These are phyloP conservation scores for Lepraria neglecta DNA, from an alignment of 495 filamentous ascomycete genomes.

Conservation along the genomic window DNA sequence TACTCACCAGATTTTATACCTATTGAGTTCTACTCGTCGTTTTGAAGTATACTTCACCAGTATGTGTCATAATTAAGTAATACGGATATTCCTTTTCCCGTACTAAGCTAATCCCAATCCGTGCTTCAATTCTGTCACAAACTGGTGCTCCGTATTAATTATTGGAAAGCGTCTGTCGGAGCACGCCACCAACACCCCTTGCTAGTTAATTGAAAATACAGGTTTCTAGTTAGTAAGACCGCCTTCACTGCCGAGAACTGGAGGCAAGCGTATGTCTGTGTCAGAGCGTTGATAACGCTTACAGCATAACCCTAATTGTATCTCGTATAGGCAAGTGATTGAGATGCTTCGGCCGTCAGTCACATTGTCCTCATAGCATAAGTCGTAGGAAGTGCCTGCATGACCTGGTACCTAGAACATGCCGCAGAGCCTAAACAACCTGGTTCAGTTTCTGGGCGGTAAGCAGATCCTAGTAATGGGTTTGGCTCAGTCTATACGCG, in stretches of 20 bases:
- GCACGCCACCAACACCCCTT: neutral
- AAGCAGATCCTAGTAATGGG: conserved; percentile 5
- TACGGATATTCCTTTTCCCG: conserved; percentile 5
- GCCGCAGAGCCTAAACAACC: conserved; percentile 1
- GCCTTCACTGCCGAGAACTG: conserved; percentile 6
- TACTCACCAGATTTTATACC: conserved; percentile 5
- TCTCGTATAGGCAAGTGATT: conserved; percentile 5
- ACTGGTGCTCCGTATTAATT: too few relatives aligned
- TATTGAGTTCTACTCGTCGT: neutral
- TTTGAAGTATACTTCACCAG: too few relatives aligned
- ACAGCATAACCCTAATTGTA: conserved; percentile 6
- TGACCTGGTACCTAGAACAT: conserved; percentile 4
- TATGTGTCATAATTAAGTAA: conserved; percentile 3
- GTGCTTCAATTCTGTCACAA: conserved; percentile 4
- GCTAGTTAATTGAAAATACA: conserved; percentile 7
- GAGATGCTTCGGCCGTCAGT: conserved; percentile 4
- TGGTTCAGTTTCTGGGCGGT: conserved; percentile 2
- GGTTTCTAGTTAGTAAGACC: conserved; percentile 7
- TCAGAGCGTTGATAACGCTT: conserved; percentile 3
- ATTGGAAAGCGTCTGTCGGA: too few relatives aligned
- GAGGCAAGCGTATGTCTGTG: conserved; percentile 7
- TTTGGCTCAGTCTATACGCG: conserved; percentile 5
- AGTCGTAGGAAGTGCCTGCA: neutral
- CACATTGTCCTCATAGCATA: neutral
- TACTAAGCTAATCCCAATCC: conserved; percentile 7